Percentiles rank a stretch among this genome's conserved stretches.
Conservation (phyloP, 495 filamentous ascomycete species). For the Xylaria grammica region DNA sequence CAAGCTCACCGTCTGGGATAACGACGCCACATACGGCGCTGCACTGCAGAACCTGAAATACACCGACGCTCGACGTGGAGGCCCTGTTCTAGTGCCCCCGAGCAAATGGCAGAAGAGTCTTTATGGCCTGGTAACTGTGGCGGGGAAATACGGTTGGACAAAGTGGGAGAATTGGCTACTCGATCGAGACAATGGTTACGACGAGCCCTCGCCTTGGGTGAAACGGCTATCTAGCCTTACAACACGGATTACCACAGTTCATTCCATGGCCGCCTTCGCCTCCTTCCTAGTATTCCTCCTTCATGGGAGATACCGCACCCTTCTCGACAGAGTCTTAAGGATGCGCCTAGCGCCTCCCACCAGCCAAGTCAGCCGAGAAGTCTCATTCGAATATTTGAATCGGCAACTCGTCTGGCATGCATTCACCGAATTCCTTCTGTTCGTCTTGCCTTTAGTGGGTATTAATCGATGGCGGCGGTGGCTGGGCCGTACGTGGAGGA, state of each 20-base stretch:
- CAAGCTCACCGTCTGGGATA: slow-evolving; percentile 96
- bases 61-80: slow-evolving; percentile 76
- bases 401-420: slow-evolving; percentile 98
- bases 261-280: slow-evolving; percentile 77
- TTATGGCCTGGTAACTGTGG: slow-evolving; percentile 86
- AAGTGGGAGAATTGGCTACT: slow-evolving; percentile 89
- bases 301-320: slow-evolving; percentile 87
- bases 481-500: slow-evolving; percentile 82
- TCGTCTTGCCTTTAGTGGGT: slow-evolving; percentile 90
- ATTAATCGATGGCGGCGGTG: slow-evolving; percentile 92
- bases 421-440: slow-evolving; percentile 96
- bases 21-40: slow-evolving; percentile 92
- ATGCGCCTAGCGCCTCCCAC: slow-evolving; percentile 85
- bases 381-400: slow-evolving; percentile 97
- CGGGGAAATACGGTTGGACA: slow-evolving; percentile 84
- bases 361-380: slow-evolving; percentile 82
- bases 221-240: slow-evolving; percentile 70
- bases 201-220: slow-evolving; percentile 57
- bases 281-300: slow-evolving; percentile 91
- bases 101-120: slow-evolving; percentile 79
- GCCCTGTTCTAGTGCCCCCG: slow-evolving; percentile 62
- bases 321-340: slow-evolving; percentile 84
- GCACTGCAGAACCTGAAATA: slow-evolving; percentile 89
- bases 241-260: slow-evolving; percentile 67
- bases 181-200: slow-evolving; percentile 73